These are phyloP conservation scores for Dictyostelium purpureum DNA, from an alignment of 78 protist genomes.

Conservation along the genomic window DNA sequence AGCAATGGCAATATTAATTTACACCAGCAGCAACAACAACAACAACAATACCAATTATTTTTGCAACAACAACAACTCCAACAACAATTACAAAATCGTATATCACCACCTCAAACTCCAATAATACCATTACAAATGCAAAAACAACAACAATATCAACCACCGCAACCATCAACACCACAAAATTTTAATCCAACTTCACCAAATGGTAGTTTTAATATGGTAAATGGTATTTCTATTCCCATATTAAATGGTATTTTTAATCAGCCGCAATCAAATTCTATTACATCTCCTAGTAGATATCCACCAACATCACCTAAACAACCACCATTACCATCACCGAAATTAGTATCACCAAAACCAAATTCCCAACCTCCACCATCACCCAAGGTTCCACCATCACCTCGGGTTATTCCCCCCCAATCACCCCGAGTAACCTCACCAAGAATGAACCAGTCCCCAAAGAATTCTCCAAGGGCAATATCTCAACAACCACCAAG, in stretches of 20 bases:
- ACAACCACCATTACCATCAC: neutral
- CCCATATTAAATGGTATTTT: neutral
- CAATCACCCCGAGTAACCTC: neutral
- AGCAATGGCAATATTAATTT: too few relatives aligned
- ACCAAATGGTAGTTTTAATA: neutral
- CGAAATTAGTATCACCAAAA: neutral
- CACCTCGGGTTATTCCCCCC: neutral
- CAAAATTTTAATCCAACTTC: neutral
- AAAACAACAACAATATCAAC: too few relatives aligned
- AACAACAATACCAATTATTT: too few relatives aligned
- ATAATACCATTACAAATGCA: too few relatives aligned
- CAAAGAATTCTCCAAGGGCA: neutral
- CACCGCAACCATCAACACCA: neutral
- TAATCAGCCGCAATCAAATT: neutral
- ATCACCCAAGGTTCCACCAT: slow-evolving; percentile 12
- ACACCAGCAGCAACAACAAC: too few relatives aligned
- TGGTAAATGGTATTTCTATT: neutral
- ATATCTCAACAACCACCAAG: neutral
- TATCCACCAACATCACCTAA: neutral
- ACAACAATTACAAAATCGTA: too few relatives aligned
- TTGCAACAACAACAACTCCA: too few relatives aligned
- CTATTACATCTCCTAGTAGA: neutral
- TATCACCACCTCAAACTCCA: too few relatives aligned
- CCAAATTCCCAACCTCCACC: neutral
- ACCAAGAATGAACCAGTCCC: neutral